Percentiles rank a stretch among this genome's conserved stretches.
phyloP scores from a whole-genome alignment of 768 basidiomycete genomes.

The Lactarius hengduanensis region DNA sequence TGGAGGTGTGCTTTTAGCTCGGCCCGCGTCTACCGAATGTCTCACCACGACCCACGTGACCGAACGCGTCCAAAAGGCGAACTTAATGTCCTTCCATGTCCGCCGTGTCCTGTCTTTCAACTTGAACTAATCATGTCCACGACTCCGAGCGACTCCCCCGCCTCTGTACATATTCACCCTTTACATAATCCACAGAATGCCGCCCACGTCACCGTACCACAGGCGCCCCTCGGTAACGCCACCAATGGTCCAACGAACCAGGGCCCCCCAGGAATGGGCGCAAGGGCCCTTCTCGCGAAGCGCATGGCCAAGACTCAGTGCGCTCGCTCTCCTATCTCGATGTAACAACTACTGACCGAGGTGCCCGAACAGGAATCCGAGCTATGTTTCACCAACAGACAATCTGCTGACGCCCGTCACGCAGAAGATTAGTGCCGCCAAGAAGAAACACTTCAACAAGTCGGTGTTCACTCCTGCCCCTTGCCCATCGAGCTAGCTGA shows the following conservation, averaged over 20 bases:
- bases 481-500: conserved; percentile 14
- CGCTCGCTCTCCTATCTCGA: conserved; percentile 36
- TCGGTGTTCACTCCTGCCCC: conserved; percentile 39
- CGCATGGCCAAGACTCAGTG: conserved; percentile 88
- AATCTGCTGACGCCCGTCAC: conserved; percentile 92
- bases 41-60: conserved; percentile 3
- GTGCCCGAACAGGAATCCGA: conserved; percentile 64
- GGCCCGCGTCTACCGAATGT: conserved; percentile 3
- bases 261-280: conserved; percentile 67
- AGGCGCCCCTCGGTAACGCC: conserved; percentile 74
- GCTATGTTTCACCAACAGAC: conserved; percentile 91
- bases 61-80: too few species aligned
- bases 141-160: conserved; percentile 68
- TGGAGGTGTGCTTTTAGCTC: not conserved
- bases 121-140: conserved; percentile 47
- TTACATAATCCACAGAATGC: conserved; percentile 84
- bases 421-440: conserved; percentile 86
- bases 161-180: conserved; percentile 60
- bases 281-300: conserved; percentile 91
- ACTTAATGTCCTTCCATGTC: not conserved
- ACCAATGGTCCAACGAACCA: conserved; percentile 52
- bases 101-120: not conserved
- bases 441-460: conserved; percentile 94
- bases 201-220: conserved; percentile 72
- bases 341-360: not conserved